Percentiles rank a stretch among this genome's conserved stretches.
phyloP scores from a whole-genome alignment of 2,329 filamentous ascomycete genomes.

The Microdochium trichocladiopsis region DNA sequence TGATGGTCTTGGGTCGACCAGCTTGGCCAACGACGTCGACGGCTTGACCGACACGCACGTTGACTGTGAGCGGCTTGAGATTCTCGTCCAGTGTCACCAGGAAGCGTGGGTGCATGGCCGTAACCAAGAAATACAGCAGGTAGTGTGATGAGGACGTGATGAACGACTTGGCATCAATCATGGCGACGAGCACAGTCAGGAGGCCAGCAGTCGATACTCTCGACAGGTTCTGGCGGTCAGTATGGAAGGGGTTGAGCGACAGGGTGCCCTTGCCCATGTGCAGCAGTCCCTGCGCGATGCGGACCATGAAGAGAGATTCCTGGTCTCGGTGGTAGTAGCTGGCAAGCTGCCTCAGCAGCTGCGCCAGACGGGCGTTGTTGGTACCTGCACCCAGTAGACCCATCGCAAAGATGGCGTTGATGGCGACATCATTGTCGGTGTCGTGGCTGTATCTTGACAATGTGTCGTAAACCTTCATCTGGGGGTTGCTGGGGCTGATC shows the following conservation, averaged over 20 bases:
- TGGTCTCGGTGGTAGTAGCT: constrained; percentile 98
- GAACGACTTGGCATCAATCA: constrained; percentile 92
- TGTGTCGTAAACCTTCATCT: constrained; percentile 99
- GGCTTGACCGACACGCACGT: constrained; percentile 94
- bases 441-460: constrained; percentile 96
- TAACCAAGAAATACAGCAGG: constrained; percentile 93
- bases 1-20: constrained; percentile 96
- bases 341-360: constrained; percentile 87
- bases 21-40: constrained; percentile 98
- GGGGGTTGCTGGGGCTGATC: constrained; percentile 93
- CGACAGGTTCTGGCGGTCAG: constrained; percentile 91
- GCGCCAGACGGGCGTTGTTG: constrained; percentile 94
- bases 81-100: constrained; percentile 93
- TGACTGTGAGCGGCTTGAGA: constrained; percentile 87
- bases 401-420: constrained; percentile 99
- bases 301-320: constrained; percentile 97
- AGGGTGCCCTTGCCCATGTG: constrained; percentile 99
- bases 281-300: constrained; percentile 91
- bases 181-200: constrained; percentile 80
- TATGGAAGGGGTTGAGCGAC: constrained; percentile 97
- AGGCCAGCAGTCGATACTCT: constrained; percentile 85
- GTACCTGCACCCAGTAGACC: constrained; percentile 93
- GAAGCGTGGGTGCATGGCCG: constrained; percentile 95
- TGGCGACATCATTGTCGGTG: constrained; percentile 95
- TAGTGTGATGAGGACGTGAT: constrained; percentile 68